Evolutionary conservation across 2,329 filamentous ascomycete species (phyloP).

Genomic region (Cercospora sp.): DNA sequence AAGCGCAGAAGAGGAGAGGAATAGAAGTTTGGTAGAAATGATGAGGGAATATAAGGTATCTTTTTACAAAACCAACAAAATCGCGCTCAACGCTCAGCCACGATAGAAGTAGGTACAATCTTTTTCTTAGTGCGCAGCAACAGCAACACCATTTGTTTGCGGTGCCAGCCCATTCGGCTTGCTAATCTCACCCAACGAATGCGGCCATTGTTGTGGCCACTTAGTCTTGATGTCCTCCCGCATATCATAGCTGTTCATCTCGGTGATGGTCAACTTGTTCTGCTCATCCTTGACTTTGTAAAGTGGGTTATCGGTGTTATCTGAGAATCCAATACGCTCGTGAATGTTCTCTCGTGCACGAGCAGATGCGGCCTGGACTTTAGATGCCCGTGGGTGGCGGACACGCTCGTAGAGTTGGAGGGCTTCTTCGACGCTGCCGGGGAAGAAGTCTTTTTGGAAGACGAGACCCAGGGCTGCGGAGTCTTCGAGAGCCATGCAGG

Average conservation of each 20-base stretch:
- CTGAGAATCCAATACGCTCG: constrained; percentile 57
- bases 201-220: constrained; percentile 24
- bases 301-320: constrained; percentile 56
- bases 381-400: constrained; percentile 41
- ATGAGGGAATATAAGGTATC: neutral
- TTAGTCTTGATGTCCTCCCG: constrained; percentile 27
- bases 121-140: constrained; percentile 4
- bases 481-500: constrained; percentile 69
- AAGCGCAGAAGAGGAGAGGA: too few species aligned
- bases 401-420: constrained; percentile 42
- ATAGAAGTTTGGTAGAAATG: neutral
- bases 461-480: constrained; percentile 63
- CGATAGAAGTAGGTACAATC: neutral
- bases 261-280: constrained; percentile 65
- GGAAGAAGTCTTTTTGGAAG: constrained; percentile 53
- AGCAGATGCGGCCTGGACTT: constrained; percentile 40
- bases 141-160: constrained; percentile 10
- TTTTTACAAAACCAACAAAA: neutral
- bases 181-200: constrained; percentile 4
- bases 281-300: constrained; percentile 65
- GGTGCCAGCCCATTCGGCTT: constrained; percentile 12
- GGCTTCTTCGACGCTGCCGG: constrained; percentile 37
- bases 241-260: constrained; percentile 62
- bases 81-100: constrained; percentile 11
- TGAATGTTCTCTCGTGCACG: constrained; percentile 43